Evolutionary conservation across 495 filamentous ascomycete species (phyloP), one percentile per base, ranked within the genome.

Genomic region (Melanomma pulvis-pyrius): DNA sequence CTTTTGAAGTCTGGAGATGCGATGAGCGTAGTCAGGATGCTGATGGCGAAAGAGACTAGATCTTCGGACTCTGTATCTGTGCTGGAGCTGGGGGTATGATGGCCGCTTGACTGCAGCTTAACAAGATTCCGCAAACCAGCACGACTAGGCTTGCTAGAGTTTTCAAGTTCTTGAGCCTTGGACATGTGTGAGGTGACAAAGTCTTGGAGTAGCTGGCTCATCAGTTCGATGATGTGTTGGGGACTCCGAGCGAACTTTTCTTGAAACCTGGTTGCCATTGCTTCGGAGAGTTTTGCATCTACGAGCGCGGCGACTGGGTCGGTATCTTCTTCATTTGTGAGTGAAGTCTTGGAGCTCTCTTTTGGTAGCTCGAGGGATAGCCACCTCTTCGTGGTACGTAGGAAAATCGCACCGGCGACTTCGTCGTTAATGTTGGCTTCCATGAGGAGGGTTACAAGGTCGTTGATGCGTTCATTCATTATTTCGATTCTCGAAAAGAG

Each of bases 231-330:
- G n/a, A 89, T 80, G 59, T 84, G 83, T 11, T 80, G 74, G 1
- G 89, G 85, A 39, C 86, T 82, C 32, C 79, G 81, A 32, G 87
- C 84, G n/a, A 92, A 82, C 59, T 86, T 87, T 22, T 88, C 85
- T 30, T 88, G 84, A 69, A 90, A 82, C 34, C 79, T 83, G 34
- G 84, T 83, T 68, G 91, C 85, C 73, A 93, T 81, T 53, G 83
- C 83, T 69, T 90, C 84, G 2, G 89, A 81, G 1, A 90, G 69
- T 65, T 88, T 90, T 5, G 87, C 82, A 64, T 86, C 82, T 24
- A 83, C 74, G 1, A 93, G 71, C 25, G 82, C 80, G 3, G 74
- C 71, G 24, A 87, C 74, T 15, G 80, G 73, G 13, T 80, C 73
- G 3, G 78, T 13, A 34, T 54, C 50, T 49, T 21, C 57, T 68